phyloP scores from a whole-genome alignment of 2,329 filamentous ascomycete genomes.

The Incumbomyces lentus region DNA sequence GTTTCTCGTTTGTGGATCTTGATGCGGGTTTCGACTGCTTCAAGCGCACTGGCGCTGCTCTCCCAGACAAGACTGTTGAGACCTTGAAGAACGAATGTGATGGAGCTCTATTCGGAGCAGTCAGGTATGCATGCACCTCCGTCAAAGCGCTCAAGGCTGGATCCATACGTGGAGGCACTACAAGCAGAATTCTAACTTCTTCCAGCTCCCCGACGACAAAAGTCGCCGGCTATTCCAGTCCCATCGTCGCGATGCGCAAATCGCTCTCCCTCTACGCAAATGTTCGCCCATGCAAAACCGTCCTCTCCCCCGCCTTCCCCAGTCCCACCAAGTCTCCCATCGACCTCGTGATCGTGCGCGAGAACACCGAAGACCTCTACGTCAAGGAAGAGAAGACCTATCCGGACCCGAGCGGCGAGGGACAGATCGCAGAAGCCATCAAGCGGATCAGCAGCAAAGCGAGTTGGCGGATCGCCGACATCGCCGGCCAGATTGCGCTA shows the following conservation, averaged over 20 bases:
- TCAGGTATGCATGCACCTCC: constrained; percentile 44
- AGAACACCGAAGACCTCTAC: constrained; percentile 98
- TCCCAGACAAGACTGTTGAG: constrained; percentile 84
- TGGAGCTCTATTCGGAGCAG: constrained; percentile 90
- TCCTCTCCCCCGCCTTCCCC: constrained; percentile 37
- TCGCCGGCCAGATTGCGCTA: constrained; percentile 89
- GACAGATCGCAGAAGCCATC: constrained; percentile 90
- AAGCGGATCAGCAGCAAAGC: constrained; percentile 91
- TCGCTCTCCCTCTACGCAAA: constrained; percentile 92
- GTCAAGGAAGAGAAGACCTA: constrained; percentile 92
- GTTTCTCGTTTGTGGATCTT: constrained; percentile 89
- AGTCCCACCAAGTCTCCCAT: constrained; percentile 50
- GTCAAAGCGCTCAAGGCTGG: too few species aligned
- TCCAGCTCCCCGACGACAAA: constrained; percentile 69
- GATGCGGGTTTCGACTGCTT: constrained; percentile 91
- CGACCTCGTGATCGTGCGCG: constrained; percentile 94
- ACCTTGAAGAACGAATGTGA: constrained; percentile 85
- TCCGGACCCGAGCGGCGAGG: constrained; percentile 49
- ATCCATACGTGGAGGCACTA: too few species aligned
- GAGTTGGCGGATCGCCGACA: constrained; percentile 73
- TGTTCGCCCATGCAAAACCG: constrained; percentile 87
- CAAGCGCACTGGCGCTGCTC: constrained; percentile 73
- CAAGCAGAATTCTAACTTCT: background rate
- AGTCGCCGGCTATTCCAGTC: constrained; percentile 90
- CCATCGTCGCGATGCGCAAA: constrained; percentile 94